These are phyloP conservation scores for Colletotrichum orchidophilum DNA, from an alignment of 2,329 filamentous ascomycete genomes.

Conservation along the genomic window DNA sequence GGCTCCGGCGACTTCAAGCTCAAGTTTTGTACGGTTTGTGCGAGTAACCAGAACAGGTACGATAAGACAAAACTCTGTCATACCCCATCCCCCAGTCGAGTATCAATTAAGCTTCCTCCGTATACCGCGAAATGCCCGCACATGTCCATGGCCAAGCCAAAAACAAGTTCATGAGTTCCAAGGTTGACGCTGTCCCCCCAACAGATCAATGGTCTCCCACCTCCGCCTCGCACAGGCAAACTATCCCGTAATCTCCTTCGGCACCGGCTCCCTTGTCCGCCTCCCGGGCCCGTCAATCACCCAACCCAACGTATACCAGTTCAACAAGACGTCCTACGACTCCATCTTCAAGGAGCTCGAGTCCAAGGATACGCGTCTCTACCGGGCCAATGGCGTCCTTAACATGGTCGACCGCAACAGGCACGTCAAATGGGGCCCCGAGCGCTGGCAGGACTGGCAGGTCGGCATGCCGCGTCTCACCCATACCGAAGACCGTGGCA, in stretches of 20 bases:
- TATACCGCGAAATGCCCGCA: background rate
- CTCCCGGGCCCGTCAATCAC: slow-evolving; percentile 90
- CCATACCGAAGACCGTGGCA: slow-evolving; percentile 79
- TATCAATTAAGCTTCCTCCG: too few species aligned
- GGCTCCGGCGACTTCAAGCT: slow-evolving; percentile 80
- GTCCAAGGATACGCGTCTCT: slow-evolving; percentile 85
- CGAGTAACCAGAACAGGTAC: slow-evolving; percentile 96
- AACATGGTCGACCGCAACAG: slow-evolving; percentile 96
- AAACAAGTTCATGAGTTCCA: background rate
- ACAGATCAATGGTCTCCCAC: slow-evolving; percentile 98
- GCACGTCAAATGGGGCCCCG: slow-evolving; percentile 92
- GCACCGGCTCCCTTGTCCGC: slow-evolving; percentile 93
- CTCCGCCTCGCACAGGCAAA: slow-evolving; percentile 84
- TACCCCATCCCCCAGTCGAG: background rate
- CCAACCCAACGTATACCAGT: slow-evolving; percentile 96
- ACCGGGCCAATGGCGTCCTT: slow-evolving; percentile 90
- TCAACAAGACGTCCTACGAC: slow-evolving; percentile 96
- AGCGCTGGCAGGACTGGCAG: slow-evolving; percentile 98
- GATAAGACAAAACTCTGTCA: slow-evolving; percentile 35
- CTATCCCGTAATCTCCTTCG: slow-evolving; percentile 98
- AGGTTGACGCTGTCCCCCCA: background rate
- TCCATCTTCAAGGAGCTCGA: slow-evolving; percentile 93
- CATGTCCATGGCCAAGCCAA: too few species aligned
- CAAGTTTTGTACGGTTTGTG: slow-evolving; percentile 98
- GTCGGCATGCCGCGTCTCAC: slow-evolving; percentile 85